A percentile compares a stretch with the other conserved stretches of the same genome.
Evolutionary conservation across 2,329 filamentous ascomycete genomes (phyloP).

Genomic region (Monosporascus sp.): DNA sequence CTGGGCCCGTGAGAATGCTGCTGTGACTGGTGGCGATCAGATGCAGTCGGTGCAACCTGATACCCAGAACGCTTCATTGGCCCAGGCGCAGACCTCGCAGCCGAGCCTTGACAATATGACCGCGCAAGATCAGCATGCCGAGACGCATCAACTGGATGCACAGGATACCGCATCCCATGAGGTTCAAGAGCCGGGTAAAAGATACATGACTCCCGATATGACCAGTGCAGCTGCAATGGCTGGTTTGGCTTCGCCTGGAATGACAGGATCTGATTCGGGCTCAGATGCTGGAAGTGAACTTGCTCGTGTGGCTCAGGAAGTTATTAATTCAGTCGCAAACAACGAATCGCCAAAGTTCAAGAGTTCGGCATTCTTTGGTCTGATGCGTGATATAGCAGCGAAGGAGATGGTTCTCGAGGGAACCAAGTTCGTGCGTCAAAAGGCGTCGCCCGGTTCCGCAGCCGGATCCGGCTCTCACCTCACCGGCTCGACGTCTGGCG

Average conservation of each 20-base stretch:
- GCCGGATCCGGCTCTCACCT: not conserved
- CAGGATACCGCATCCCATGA: slow-evolving; percentile 4
- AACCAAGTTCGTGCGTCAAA: slow-evolving; percentile 52
- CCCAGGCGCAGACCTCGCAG: slow-evolving; percentile 7
- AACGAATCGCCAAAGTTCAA: slow-evolving; percentile 71
- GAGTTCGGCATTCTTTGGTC: slow-evolving; percentile 67
- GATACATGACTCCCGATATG: too few species aligned
- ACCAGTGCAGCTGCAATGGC: too few species aligned
- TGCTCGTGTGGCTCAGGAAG: slow-evolving; percentile 62
- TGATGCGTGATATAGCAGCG: slow-evolving; percentile 73
- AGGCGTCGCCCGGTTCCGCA: slow-evolving; percentile 15
- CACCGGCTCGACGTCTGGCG: not conserved
- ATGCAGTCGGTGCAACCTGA: not conserved
- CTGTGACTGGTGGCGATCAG: not conserved
- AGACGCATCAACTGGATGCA: slow-evolving; percentile 25
- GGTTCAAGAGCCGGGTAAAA: too few species aligned
- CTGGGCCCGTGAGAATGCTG: slow-evolving; percentile 13
- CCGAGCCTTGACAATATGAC: not conserved
- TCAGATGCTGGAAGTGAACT: slow-evolving; percentile 56
- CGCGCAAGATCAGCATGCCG: slow-evolving; percentile 11
- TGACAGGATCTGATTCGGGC: slow-evolving; percentile 6
- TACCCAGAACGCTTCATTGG: too few species aligned
- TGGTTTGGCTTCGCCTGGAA: too few species aligned
- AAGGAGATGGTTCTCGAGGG: slow-evolving; percentile 67
- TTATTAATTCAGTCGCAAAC: slow-evolving; percentile 63